Base-by-base conservation (phyloP, 1,284 basidiomycete species). In the Trametes polyzona region DNA sequence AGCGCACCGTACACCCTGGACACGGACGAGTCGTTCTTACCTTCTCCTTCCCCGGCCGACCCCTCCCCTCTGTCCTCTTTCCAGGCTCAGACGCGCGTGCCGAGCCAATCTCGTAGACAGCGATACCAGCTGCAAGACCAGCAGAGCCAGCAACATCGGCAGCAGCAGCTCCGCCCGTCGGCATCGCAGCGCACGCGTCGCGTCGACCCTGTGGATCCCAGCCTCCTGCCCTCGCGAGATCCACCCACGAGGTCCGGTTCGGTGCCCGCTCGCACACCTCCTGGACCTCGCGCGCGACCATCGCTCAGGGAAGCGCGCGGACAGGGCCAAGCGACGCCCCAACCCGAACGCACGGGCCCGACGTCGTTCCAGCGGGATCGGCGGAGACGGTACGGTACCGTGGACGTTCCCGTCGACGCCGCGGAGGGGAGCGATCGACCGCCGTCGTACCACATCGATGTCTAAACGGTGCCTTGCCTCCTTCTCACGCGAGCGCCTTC, bases 131-230 rank as follows among this genome's bases (percentile, higher is more conserved):
- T 35, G 33, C 33, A 35, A n/a, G 33, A n/a, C n/a, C n/a, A n/a
- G n/a, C n/a, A n/a, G n/a, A n/a, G n/a, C n/a, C 29, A 43, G 26
- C 50, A 19, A 16, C 26, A 35, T 19, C 29, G 40, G 29, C 40
- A 35, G 36, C 43, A 47, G 35, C 42, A 23, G 11, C 37, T 37
- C 19, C 52, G 44, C 16, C 52, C 42, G 21, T 27, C 43, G 2
- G 16, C 52, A 3, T 53, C 52, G 4, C 43, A 47, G 9, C 43
- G 37, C 8, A 17, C 43, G 35, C 47, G 57, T 19, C 53, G 53
- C 14, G 61, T 63, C 40, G 61, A 59, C 44, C 61, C 61, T n/a
- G 53, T 63, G 3, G 61, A 63, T 39, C 61, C 61, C 4, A 30
- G 41, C 33, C 21, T 59, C 33, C 57, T 52, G 42, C 61, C 52